A percentile compares a stretch with the other conserved stretches of the same genome.
Conservation (phyloP, 371 early-diverging fungal species). For the Umbelopsis sp. region DNA sequence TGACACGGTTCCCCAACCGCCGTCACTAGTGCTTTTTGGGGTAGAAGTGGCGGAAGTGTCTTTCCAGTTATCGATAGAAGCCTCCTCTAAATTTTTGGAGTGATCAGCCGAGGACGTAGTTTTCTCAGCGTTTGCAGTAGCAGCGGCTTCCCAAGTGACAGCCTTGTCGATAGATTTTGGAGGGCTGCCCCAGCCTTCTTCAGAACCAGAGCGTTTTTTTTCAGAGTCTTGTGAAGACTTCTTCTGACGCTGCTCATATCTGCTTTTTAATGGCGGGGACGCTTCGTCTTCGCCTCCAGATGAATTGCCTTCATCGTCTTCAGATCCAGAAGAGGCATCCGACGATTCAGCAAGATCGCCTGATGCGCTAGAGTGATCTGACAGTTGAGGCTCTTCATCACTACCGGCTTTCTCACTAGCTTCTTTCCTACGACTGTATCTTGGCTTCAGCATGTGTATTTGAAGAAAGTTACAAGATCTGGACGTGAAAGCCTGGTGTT, state of each 20-base stretch:
- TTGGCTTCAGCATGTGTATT: slow-evolving; percentile 1
- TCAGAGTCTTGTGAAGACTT: background rate
- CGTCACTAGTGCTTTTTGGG: background rate
- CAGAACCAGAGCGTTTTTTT: background rate
- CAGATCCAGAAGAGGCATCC: background rate
- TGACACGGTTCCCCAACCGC: background rate
- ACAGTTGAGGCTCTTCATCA: background rate
- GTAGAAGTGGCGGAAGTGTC: background rate
- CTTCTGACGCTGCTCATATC: background rate
- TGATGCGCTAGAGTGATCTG: background rate
- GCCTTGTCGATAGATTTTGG: background rate
- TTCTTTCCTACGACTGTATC: slow-evolving; percentile 7
- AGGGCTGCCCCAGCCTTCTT: background rate
- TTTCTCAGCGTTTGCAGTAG: background rate
- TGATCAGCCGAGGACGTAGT: background rate
- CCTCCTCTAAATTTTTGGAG: background rate
- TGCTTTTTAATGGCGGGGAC: too few species aligned
- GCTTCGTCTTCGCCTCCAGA: background rate
- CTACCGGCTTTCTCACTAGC: background rate
- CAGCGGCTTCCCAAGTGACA: background rate
- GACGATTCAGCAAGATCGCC: slow-evolving; percentile 5
- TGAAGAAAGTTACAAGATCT: background rate
- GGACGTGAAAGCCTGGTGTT: background rate
- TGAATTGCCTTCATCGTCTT: slow-evolving; percentile 3
- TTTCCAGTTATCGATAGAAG: background rate